Conservation (phyloP, 1,284 basidiomycete genomes). For the Rhodotorula sp. region DNA sequence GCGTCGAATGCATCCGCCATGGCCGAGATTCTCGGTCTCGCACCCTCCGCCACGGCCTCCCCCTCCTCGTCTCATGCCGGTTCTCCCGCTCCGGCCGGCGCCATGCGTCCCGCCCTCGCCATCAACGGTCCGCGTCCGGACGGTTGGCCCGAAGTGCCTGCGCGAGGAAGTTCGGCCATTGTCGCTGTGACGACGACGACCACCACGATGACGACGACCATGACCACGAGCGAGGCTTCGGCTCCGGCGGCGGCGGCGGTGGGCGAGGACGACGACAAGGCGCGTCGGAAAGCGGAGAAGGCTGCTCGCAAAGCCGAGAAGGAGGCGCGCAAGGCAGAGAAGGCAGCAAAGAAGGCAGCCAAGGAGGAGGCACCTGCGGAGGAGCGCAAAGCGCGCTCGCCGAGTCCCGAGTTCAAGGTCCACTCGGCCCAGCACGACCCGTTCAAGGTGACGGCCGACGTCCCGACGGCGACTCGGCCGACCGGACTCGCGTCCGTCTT, state of each 20-base stretch:
- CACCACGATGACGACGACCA: slow-evolving; percentile 3
- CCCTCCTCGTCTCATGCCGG: slow-evolving; percentile 15
- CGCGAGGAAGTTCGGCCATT: slow-evolving; percentile 12
- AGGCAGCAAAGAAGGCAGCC: slow-evolving; percentile 18
- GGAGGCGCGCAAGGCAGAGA: slow-evolving; percentile 14
- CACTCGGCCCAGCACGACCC: slow-evolving; percentile 23
- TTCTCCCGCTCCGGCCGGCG: slow-evolving; percentile 1
- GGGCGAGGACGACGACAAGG: slow-evolving; percentile 7
- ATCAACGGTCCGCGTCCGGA: slow-evolving; percentile 24
- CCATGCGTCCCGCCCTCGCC: slow-evolving; percentile 11
- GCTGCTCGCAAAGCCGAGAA: slow-evolving; percentile 15
- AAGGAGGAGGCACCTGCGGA: slow-evolving; percentile 10
- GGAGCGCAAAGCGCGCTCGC: slow-evolving; percentile 6
- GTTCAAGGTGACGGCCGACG: slow-evolving; percentile 15
- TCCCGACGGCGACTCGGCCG: slow-evolving; percentile 5
- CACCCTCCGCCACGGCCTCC: slow-evolving; percentile 22
- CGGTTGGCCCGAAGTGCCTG: slow-evolving; percentile 30
- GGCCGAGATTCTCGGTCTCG: slow-evolving; percentile 45
- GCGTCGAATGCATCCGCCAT: slow-evolving; percentile 39
- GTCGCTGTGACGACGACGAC: slow-evolving; percentile 2
- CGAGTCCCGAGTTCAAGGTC: slow-evolving; percentile 23
- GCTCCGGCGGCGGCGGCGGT: not conserved
- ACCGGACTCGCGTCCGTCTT: slow-evolving; percentile 7
- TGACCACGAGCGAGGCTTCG: slow-evolving; percentile 12
- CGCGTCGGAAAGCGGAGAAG: slow-evolving; percentile 15